Evolutionary conservation across 768 basidiomycete genomes (phyloP), one percentile per base, ranked within the genome.

Genomic region (Peribolospora baueri): DNA sequence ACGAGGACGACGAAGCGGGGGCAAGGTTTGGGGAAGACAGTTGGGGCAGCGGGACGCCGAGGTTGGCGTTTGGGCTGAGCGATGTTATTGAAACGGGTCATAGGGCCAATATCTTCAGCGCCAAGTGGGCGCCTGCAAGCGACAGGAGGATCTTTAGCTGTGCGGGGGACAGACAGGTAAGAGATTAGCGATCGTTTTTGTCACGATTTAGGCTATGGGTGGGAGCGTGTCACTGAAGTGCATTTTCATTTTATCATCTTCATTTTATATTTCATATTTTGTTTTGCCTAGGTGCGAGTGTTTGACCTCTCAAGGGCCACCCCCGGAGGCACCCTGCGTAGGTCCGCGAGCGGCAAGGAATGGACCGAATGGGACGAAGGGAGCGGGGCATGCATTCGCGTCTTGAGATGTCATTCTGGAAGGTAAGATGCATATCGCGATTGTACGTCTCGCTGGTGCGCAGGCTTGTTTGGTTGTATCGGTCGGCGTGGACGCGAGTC

Each of bases 21-120:
- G 25, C 25, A 25, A 25, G 25, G 25, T 25, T 25, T 25, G 25
- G 25, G 25, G 25, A 25, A 25, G 25, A 25, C 25, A 25, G 25
- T 25, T 25, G 25, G 25, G 25, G 25, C 25, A 25, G 25, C 25
- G 25, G 25, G 1, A 25, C 25, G 25, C 55, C 55, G 1, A 39
- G n/a, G 0, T 45, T 54, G 3, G 43, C 14, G 0, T 57, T 50
- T 46, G 56, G 56, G 3, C 14, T 59, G 36, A 39, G 43, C 43
- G 56, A 57, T 10, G 46, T 49, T 5, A 57, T 59, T 52, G 54
- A 55, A 7, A 56, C 52, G 46, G 58, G 60, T 13, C 63, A 64
- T 55, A 50, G 55, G 8, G 54, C 56, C 14, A 64, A 64, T 52
- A 62, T 64, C 54, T 64, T 64, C 47, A 36, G 41, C 42, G 55